Conservation (phyloP, 495 filamentous ascomycete species). For the Penicillium verhagenii region DNA sequence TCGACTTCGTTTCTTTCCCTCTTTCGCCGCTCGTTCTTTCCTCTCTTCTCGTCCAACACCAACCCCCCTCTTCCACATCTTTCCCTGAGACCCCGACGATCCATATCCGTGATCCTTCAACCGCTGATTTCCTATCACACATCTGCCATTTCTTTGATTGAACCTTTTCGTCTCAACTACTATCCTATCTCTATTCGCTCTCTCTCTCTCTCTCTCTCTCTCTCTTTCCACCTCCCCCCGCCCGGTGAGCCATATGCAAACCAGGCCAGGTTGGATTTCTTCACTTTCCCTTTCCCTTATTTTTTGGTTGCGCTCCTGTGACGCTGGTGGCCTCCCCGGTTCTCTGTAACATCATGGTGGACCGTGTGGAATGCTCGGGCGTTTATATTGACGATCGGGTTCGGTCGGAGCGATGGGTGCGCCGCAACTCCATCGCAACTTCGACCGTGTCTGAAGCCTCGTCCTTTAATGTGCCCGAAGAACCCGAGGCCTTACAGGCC, state of each 20-base stretch:
- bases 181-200: background rate
- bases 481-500: constrained; percentile 48
- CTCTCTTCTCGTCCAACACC: background rate
- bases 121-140: no score
- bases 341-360: constrained; percentile 51
- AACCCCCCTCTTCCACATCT: background rate
- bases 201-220: constrained; percentile 1
- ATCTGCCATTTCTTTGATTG: background rate
- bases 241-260: constrained; percentile 24
- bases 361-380: constrained; percentile 69
- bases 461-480: constrained; percentile 36
- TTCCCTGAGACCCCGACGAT: background rate
- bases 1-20: constrained; percentile 2
- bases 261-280: constrained; percentile 8
- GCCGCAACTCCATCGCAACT: constrained; percentile 35
- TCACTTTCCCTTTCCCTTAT: constrained; percentile 13
- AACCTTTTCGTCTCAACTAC: background rate
- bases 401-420: constrained; percentile 59
- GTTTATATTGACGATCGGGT: constrained; percentile 81
- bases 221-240: background rate
- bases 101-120: background rate
- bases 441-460: constrained; percentile 23
- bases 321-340: constrained; percentile 9
- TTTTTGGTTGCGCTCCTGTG: constrained; percentile 10
- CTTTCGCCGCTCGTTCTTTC: constrained; percentile 21